phyloP scores from a whole-genome alignment of 1,139 yeast genomes.

The Blastobotrys petasosporus region DNA sequence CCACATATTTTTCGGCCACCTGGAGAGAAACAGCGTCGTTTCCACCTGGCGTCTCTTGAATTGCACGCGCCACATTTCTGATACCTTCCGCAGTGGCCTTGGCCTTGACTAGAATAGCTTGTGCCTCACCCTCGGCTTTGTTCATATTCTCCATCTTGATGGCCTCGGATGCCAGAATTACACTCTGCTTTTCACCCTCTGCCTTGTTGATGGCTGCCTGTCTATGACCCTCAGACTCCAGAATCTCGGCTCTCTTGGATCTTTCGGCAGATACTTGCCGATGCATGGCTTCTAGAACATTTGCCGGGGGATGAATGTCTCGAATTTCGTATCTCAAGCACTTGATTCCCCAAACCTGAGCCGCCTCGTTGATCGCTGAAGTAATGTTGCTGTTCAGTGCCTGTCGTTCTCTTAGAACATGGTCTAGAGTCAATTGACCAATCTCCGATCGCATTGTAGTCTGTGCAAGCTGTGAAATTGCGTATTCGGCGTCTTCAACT shows the following conservation, averaged over 20 bases:
- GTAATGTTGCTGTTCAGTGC: constrained; percentile 67
- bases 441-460: constrained; percentile 89
- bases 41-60: constrained; percentile 63
- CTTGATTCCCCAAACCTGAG: constrained; percentile 79
- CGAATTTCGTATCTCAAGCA: constrained; percentile 82
- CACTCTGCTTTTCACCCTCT: constrained; percentile 69
- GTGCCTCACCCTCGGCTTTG: constrained; percentile 64
- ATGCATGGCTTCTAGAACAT: constrained; percentile 88
- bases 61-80: constrained; percentile 57
- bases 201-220: constrained; percentile 75
- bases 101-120: constrained; percentile 61
- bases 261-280: constrained; percentile 84
- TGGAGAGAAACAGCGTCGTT: constrained; percentile 69
- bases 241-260: constrained; percentile 77
- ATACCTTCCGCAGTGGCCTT: constrained; percentile 73
- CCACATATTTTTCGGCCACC: constrained; percentile 79
- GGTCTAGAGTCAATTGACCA: constrained; percentile 73
- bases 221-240: constrained; percentile 80
- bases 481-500: constrained; percentile 82
- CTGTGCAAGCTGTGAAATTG: constrained; percentile 79
- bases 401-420: constrained; percentile 72
- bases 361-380: constrained; percentile 75
- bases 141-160: constrained; percentile 56
- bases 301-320: constrained; percentile 82
- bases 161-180: constrained; percentile 69